Base-by-base conservation (phyloP, 2,329 filamentous ascomycete species). In the Colletotrichum australisinense region DNA sequence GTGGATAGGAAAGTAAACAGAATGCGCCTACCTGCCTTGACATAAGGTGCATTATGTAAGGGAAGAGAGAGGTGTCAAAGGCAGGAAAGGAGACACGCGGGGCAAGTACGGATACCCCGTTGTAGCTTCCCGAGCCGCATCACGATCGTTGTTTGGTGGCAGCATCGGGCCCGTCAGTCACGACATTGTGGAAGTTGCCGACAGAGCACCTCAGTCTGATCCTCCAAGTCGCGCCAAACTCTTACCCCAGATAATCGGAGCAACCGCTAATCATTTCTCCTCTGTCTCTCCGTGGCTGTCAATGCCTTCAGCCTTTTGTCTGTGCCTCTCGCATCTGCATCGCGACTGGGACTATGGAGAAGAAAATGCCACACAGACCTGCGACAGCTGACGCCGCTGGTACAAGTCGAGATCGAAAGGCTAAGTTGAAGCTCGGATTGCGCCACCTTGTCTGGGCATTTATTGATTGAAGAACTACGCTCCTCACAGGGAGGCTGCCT, bases 61-160 rank as follows among this genome's bases (percentile, higher is more conserved):
- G 38, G 14, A 19, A 7, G 38, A 42, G 38, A 14, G 14, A 42
- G 38, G 14, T 42, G 38, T 42, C 38, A 19, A 30, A 35, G 16
- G 28, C 32, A 35, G 32, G 26, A 32, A 53, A n/a, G 14, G 16
- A 42, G 14, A 19, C 6, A 42, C 14, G 38, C 5, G 19, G 19
- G n/a, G 22, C 38, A 42, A n/a, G 46, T 22, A n/a, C 60, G 60
- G 49, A 64, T 55, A 12, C 24, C 49, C 42, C 42, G 12, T 52
- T 46, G 66, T 42, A 46, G 53, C 53, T 30, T 69, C 52, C 58
- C 69, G 65, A 4, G 30, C 60, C 28, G 55, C 26, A 26, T 69
- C 46, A 9, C 70, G 42, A 73, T 73, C 53, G 70, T 56, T 60
- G 55, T 69, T 59, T 60, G 55, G 52, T 42, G 11, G 38, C n/a